Conservation (phyloP, 2,329 filamentous ascomycete genomes). For the Ophiostoma sp. region DNA sequence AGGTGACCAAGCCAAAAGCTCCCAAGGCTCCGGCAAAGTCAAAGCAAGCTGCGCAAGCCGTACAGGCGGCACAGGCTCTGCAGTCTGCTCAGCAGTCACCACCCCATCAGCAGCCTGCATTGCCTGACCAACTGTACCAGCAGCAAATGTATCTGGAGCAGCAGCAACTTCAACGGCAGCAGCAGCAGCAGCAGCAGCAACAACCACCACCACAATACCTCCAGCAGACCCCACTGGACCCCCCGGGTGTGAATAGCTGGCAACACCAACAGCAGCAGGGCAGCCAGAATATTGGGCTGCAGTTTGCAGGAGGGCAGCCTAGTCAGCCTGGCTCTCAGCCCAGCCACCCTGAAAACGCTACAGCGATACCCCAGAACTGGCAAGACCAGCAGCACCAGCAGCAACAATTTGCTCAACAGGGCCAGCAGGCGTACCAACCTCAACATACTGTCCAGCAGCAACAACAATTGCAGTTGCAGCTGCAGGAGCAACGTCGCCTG, state of each 20-base stretch:
- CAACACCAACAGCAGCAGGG: slow-evolving; percentile 16
- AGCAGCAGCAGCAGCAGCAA: slow-evolving; percentile 13
- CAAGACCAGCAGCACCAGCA: slow-evolving; percentile 17
- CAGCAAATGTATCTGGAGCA: slow-evolving; percentile 19
- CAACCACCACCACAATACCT: background rate
- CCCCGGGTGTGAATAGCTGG: slow-evolving; percentile 16
- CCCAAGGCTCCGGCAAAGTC: slow-evolving; percentile 10
- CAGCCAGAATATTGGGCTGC: background rate
- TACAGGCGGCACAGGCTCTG: background rate
- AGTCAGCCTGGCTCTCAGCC: background rate
- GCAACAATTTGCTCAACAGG: slow-evolving; percentile 8
- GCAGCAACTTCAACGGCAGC: slow-evolving; percentile 13
- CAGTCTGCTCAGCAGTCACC: slow-evolving; percentile 10
- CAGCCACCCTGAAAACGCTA: background rate
- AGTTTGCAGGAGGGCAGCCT: background rate
- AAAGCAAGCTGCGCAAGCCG: background rate
- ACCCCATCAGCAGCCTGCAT: slow-evolving; percentile 7
- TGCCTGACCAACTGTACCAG: slow-evolving; percentile 10
- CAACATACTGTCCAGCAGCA: slow-evolving; percentile 6
- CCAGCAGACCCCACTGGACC: background rate
- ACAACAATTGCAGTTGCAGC: slow-evolving; percentile 16
- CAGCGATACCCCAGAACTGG: slow-evolving; percentile 4
- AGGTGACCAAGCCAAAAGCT: slow-evolving; percentile 18
- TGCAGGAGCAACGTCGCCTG: slow-evolving; percentile 4
- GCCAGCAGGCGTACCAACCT: slow-evolving; percentile 9